A percentile compares a stretch with the other conserved stretches of the same genome.
Evolutionary conservation across 192 early-diverging fungal genomes (phyloP).

Genomic region (Cladochytrium replicatum): DNA sequence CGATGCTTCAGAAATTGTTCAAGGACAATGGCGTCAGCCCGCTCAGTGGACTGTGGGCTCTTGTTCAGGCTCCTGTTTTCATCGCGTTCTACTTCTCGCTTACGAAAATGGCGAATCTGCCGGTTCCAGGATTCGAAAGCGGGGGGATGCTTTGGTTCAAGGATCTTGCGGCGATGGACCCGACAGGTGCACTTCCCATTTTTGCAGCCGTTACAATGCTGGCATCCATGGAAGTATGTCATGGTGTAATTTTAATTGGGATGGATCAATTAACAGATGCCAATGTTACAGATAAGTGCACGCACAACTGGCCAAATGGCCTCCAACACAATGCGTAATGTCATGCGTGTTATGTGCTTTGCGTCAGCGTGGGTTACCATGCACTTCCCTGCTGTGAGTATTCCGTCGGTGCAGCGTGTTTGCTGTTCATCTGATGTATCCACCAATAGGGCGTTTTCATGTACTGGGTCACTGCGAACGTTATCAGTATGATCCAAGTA

Average conservation of each 20-base stretch:
- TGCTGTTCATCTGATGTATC: no score
- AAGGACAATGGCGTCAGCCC: constrained; percentile 55
- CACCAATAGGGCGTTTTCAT: constrained; percentile 76
- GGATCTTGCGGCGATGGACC: constrained; percentile 72
- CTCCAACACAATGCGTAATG: constrained; percentile 23
- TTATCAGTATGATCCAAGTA: constrained; percentile 61
- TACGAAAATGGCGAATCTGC: constrained; percentile 65
- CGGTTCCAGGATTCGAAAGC: constrained; percentile 68
- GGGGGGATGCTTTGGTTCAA: constrained; percentile 79
- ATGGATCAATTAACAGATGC: no score
- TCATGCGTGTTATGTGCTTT: constrained; percentile 19
- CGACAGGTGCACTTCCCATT: constrained; percentile 70
- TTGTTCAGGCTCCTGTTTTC: constrained; percentile 72
- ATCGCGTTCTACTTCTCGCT: constrained; percentile 78
- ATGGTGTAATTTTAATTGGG: no score
- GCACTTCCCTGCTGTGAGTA: constrained; percentile 25
- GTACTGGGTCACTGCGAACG: constrained; percentile 76
- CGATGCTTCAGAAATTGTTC: constrained; percentile 53
- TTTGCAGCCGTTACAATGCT: constrained; percentile 61
- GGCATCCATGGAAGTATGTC: constrained; percentile 48
- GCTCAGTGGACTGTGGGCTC: constrained; percentile 48
- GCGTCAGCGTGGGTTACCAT: constrained; percentile 17
- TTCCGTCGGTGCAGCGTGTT: no score
- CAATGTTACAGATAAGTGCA: no score
- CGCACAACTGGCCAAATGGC: no score